Percentiles rank a stretch among this genome's conserved stretches.
phyloP scores from a whole-genome alignment of 2,329 filamentous ascomycete genomes.

The Colletotrichum cereale region DNA sequence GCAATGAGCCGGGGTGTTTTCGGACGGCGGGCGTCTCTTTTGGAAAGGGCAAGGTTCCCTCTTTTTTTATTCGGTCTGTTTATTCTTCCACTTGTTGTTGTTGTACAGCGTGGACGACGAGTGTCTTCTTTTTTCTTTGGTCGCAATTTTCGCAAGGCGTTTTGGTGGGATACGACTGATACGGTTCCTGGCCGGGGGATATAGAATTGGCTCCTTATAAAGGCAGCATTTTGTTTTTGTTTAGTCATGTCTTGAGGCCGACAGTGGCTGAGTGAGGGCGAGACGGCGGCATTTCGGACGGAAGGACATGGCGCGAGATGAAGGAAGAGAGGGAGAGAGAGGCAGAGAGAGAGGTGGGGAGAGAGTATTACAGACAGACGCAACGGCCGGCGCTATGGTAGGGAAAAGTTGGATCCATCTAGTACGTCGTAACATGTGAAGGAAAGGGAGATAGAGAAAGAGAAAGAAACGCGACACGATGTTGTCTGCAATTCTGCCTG shows the following conservation, averaged over 20 bases:
- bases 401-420: constrained; percentile 2
- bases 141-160: constrained; percentile 32
- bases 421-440: constrained; percentile 5
- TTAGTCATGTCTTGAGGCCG: not conserved
- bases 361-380: not conserved
- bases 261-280: not conserved
- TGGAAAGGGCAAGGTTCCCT: too few relatives aligned
- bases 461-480: not conserved
- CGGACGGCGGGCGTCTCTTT: not conserved
- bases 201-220: constrained; percentile 20
- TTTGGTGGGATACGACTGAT: constrained; percentile 3
- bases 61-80: not conserved
- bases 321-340: too few relatives aligned
- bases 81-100: not conserved
- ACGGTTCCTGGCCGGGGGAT: constrained; percentile 21
- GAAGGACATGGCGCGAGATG: constrained; percentile 1
- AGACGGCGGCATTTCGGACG: not conserved
- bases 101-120: not conserved
- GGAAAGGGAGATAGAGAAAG: not conserved
- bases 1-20: not conserved
- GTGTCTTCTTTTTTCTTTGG: not conserved
- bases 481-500: not conserved
- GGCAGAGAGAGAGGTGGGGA: too few relatives aligned
- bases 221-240: not conserved
- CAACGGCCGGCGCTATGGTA: not conserved